These are phyloP conservation scores for Trichoderma pleuroti DNA, from an alignment of 2,329 filamentous ascomycete genomes.

Conservation along the genomic window DNA sequence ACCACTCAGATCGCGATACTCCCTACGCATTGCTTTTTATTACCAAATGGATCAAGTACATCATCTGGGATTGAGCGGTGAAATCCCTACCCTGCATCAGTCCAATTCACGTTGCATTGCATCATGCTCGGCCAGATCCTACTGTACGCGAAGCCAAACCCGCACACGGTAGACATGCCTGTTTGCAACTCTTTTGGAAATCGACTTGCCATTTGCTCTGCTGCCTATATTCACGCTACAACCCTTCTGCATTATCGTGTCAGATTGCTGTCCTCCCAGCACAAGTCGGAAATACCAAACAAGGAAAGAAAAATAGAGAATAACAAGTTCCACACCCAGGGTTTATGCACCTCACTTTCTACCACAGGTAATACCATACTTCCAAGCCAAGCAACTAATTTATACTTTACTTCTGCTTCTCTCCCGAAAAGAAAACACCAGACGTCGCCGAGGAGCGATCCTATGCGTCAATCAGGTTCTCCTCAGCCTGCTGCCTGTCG, in stretches of 20 bases:
- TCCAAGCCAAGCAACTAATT: background rate
- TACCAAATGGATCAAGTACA: background rate
- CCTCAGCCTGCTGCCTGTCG: conserved; percentile 46
- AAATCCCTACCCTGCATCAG: background rate
- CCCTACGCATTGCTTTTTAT: background rate
- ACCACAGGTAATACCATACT: conserved; percentile 14
- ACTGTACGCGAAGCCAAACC: background rate
- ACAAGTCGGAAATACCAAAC: conserved; percentile 22
- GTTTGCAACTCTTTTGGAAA: background rate
- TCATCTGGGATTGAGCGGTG: background rate
- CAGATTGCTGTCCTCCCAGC: conserved; percentile 23
- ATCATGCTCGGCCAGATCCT: background rate
- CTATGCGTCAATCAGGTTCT: conserved; percentile 60
- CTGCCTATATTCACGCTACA: conserved; percentile 30
- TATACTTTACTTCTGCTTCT: background rate
- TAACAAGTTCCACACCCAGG: background rate
- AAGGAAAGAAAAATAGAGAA: conserved; percentile 19
- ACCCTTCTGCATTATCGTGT: conserved; percentile 14
- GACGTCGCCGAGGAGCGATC: background rate
- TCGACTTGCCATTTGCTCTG: conserved; percentile 32
- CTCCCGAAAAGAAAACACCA: background rate
- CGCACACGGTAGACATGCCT: background rate
- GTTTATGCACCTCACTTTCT: conserved; percentile 1
- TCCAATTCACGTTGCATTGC: background rate
- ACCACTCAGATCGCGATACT: background rate